Base-by-base conservation (phyloP, 257 asterid species). In the Prunella vulgaris region DNA sequence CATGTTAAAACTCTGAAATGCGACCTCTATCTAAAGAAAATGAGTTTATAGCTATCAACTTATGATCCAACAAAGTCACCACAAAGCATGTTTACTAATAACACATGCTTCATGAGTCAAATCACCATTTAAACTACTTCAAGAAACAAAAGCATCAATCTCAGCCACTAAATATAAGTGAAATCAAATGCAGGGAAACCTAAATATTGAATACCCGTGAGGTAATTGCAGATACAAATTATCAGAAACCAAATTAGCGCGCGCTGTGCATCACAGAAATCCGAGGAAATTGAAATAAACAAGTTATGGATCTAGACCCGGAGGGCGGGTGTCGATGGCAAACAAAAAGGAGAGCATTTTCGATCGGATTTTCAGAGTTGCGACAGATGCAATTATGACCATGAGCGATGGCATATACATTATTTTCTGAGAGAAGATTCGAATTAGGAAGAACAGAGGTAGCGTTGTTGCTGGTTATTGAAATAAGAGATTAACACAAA, bases 261-360 rank as follows among this genome's bases (percentile, higher is more conserved):
- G 52, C 53, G 57, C 13, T 30, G 7, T 20, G 59, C 13, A 42
- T 33, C 58, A 18, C 38, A 33, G 40, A 30, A 25, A 62, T 8
- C 13, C 15, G 53, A 30, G 66, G 10, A 46, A 5, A 59, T 13
- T 28, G 52, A n/a, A 27, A 15, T 12, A 1, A 25, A 71, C 2
- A 12, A 51, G 27, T 71, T 83, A 92, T n/a, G 98, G 98, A 62
- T 86, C 96, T 14, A 83, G 77, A 82, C 98, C 98, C 15, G 98
- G 98, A 62, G 98, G 98, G 70, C 86, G 96, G 44, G 94, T 84
- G 71, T 94, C 88, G 32, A 88, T 95, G 57, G 96, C 95, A 79
- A 87, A 92, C 92, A 93, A 89, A 6, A 83, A 87, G 69, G 95
- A 84, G 32, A 89, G 85, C 83, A 87, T 80, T 71, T 81, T 86